These are phyloP conservation scores for Coemansia sp. DNA, from an alignment of 192 early-diverging fungal species.

Conservation along the genomic window DNA sequence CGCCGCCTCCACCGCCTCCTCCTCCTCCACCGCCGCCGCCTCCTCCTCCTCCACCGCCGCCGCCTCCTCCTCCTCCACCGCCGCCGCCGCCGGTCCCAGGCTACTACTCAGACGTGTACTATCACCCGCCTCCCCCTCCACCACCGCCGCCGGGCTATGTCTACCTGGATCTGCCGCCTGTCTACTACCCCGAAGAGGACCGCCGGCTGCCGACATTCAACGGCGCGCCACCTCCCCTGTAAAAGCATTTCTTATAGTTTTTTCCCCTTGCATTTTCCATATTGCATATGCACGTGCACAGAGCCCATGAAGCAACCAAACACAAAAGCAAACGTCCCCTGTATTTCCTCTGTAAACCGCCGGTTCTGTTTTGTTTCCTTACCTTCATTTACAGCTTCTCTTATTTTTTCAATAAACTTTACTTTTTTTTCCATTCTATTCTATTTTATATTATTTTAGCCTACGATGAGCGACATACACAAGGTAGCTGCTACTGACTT, in stretches of 20 bases:
- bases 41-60: slow-evolving; percentile 3
- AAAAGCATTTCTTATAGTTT: neutral
- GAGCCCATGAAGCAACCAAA: neutral
- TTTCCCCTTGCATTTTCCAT: neutral
- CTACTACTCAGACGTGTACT: slow-evolving; percentile 2
- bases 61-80: neutral
- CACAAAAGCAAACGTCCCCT: neutral
- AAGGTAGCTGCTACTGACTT: slow-evolving; percentile 22
- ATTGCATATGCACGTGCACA: slow-evolving; percentile 2
- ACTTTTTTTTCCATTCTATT: neutral
- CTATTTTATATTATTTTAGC: neutral
- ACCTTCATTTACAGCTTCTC: neutral
- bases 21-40: neutral
- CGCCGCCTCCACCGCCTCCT: neutral
- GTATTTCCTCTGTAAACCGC: neutral
- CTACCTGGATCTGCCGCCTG: neutral
- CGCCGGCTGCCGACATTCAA: neutral
- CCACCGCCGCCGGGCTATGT: neutral
- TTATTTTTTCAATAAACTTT: slow-evolving; percentile 1
- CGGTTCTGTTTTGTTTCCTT: no score
- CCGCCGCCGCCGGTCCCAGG: slow-evolving; percentile 8
- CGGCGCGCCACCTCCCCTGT: neutral
- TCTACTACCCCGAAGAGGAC: slow-evolving; percentile 8
- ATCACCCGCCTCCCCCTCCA: neutral
- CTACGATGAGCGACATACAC: slow-evolving; percentile 13